Evolutionary conservation across 2,329 filamentous ascomycete species (phyloP).

Genomic region (Apiospora arundinis): DNA sequence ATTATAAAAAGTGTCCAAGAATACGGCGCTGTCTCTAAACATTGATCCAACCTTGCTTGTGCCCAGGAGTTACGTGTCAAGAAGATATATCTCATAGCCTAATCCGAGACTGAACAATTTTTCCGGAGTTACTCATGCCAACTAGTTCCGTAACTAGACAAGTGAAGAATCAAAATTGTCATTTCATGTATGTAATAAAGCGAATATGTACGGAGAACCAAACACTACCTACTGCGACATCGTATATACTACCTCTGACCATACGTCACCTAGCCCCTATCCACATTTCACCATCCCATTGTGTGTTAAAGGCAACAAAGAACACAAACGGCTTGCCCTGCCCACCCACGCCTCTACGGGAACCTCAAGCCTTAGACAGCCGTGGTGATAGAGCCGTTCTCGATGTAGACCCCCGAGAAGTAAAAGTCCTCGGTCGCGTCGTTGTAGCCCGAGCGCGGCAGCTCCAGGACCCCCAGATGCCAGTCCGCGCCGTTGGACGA

Average conservation of each 20-base stretch:
- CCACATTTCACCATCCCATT: not conserved
- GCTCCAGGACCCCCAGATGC: slow-evolving; percentile 73
- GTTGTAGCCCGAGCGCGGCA: slow-evolving; percentile 62
- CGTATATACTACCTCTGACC: not conserved
- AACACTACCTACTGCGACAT: not conserved
- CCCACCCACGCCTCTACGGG: too few relatives aligned
- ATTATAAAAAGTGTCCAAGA: too few relatives aligned
- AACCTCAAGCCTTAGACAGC: slow-evolving; percentile 34
- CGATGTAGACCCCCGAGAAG: slow-evolving; percentile 76
- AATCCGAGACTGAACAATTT: too few relatives aligned
- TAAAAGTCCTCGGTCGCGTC: slow-evolving; percentile 70
- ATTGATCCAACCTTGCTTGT: too few relatives aligned
- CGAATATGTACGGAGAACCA: not conserved
- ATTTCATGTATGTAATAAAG: not conserved
- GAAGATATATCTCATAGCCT: too few relatives aligned
- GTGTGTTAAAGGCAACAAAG: too few relatives aligned
- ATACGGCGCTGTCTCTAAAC: too few relatives aligned
- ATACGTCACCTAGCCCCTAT: not conserved
- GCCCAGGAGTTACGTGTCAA: too few relatives aligned
- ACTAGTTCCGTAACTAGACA: too few relatives aligned
- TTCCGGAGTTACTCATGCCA: too few relatives aligned
- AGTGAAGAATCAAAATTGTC: not conserved
- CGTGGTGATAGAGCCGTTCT: slow-evolving; percentile 57
- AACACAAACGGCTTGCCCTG: too few relatives aligned
- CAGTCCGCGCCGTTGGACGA: slow-evolving; percentile 68